phyloP scores from a whole-genome alignment of 2,329 filamentous ascomycete genomes.

The Aspergillus terreus region DNA sequence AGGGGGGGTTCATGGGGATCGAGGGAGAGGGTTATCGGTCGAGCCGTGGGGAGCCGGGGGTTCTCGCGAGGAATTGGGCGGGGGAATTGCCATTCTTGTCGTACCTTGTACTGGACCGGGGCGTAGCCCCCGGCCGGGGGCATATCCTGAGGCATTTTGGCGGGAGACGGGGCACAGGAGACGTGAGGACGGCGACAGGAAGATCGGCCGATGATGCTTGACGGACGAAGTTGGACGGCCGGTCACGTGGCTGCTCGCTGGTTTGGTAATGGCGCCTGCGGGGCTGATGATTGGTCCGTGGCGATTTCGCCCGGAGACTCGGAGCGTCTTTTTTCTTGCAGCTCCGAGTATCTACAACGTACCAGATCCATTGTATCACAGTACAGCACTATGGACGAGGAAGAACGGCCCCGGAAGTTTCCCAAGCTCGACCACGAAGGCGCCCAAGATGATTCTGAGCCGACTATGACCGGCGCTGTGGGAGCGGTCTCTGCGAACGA shows the following conservation, averaged over 20 bases:
- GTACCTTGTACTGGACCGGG: constrained; percentile 93
- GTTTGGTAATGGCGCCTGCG: constrained; percentile 30
- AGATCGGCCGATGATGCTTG: constrained; percentile 16
- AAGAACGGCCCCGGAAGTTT: constrained; percentile 54
- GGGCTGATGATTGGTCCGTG: constrained; percentile 24
- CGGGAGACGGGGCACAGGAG: constrained; percentile 12
- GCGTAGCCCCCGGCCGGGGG: constrained; percentile 92
- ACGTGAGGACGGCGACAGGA: constrained; percentile 11
- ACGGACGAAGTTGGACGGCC: constrained; percentile 26
- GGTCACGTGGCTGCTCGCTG: constrained; percentile 22
- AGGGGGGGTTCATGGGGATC: background rate
- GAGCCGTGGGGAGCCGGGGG: background rate
- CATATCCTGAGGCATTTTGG: constrained; percentile 92
- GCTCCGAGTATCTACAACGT: background rate
- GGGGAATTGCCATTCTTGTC: constrained; percentile 24
- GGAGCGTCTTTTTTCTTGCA: background rate
- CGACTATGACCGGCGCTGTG: constrained; percentile 29
- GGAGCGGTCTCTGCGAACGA: constrained; percentile 7
- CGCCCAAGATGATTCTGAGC: constrained; percentile 20
- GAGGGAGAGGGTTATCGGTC: background rate
- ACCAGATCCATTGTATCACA: background rate
- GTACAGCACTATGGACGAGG: constrained; percentile 46
- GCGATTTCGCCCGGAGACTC: constrained; percentile 1
- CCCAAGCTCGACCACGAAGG: constrained; percentile 48
- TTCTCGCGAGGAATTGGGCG: background rate